Percentiles rank a stretch among this genome's conserved stretches.
These are phyloP conservation scores for Neurospora pannonica DNA, from an alignment of 495 filamentous ascomycete species.

Conservation along the genomic window DNA sequence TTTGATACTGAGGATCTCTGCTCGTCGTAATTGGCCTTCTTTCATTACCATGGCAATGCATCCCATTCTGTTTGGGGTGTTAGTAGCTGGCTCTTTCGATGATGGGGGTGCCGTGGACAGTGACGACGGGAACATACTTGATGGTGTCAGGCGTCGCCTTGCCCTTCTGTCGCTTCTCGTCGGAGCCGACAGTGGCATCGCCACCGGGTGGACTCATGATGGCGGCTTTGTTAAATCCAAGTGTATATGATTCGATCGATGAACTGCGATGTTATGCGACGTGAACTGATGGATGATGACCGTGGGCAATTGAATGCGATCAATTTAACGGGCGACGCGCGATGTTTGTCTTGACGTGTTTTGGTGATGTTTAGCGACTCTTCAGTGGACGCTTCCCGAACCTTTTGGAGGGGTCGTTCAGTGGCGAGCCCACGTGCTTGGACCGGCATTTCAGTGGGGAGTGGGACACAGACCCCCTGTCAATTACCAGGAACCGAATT, in stretches of 20 bases:
- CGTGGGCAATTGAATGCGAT: not conserved
- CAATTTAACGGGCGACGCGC: not conserved
- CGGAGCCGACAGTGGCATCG: slow-evolving; percentile 36
- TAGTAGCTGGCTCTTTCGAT: not conserved
- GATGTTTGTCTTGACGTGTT: not conserved
- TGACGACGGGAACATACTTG: slow-evolving; percentile 39
- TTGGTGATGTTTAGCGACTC: not conserved
- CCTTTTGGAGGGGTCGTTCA: not conserved
- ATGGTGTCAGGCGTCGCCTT: slow-evolving; percentile 72
- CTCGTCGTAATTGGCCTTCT: slow-evolving; percentile 77
- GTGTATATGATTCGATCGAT: not conserved
- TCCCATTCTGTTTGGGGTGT: slow-evolving; percentile 26
- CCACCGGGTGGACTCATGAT: slow-evolving; percentile 36
- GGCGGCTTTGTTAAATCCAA: not conserved
- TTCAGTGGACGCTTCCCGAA: not conserved
- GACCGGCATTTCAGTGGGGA: not conserved
- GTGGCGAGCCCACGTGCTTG: not conserved
- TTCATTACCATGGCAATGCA: slow-evolving; percentile 43
- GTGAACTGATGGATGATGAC: not conserved
- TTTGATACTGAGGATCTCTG: slow-evolving; percentile 84
- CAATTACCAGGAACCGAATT: not conserved
- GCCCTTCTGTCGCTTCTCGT: slow-evolving; percentile 55
- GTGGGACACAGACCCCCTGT: not conserved
- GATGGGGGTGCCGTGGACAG: slow-evolving; percentile 1
- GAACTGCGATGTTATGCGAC: not conserved